phyloP scores from a whole-genome alignment of 805 yeast species.

The Metschnikowia borealis region DNA sequence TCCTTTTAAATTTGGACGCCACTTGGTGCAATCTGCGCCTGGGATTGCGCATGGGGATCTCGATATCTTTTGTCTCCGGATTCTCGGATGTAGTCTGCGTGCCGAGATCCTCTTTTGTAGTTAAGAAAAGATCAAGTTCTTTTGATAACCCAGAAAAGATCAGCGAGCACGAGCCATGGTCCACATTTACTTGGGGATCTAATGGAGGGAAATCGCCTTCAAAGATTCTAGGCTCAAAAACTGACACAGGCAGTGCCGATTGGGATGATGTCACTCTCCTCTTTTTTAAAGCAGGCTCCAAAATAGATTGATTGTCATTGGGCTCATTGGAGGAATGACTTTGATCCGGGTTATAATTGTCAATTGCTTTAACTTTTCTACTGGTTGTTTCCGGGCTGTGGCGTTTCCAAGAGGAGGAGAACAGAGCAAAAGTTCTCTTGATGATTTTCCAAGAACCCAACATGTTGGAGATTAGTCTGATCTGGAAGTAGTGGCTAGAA shows the following conservation, averaged over 20 bases:
- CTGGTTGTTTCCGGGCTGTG: neutral
- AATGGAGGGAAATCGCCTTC: neutral
- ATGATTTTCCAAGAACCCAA: constrained; percentile 9
- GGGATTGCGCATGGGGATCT: constrained; percentile 2
- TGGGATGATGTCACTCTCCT: neutral
- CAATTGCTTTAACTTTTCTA: neutral
- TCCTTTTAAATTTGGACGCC: neutral
- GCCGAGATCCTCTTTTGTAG: neutral
- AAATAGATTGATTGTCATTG: neutral
- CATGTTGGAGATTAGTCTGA: neutral
- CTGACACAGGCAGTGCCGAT: neutral
- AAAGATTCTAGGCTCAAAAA: neutral
- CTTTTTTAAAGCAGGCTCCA: neutral
- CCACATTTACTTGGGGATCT: neutral
- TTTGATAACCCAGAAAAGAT: neutral
- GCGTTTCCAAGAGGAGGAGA: constrained; percentile 4
- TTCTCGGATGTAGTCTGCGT: neutral
- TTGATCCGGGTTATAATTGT: neutral
- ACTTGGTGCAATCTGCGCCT: constrained; percentile 2
- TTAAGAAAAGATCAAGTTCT: neutral
- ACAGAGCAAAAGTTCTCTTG: constrained; percentile 12
- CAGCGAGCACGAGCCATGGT: neutral
- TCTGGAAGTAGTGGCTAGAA: neutral
- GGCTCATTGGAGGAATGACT: neutral
- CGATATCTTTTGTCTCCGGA: neutral